Evolutionary conservation across 768 basidiomycete genomes (phyloP).

Genomic region (Wakefieldia striispora): DNA sequence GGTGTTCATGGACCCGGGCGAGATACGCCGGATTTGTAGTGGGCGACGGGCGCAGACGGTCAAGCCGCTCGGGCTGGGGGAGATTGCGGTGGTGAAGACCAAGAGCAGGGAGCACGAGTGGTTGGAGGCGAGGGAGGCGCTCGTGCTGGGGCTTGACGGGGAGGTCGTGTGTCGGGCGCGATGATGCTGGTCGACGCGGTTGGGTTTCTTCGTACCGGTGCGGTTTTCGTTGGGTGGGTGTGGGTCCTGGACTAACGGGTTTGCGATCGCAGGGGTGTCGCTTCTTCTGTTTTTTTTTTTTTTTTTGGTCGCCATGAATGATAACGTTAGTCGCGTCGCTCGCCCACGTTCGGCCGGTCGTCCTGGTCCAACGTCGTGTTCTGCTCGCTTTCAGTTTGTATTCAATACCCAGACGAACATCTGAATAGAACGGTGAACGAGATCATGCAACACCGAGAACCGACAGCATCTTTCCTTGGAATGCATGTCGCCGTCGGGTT

Average conservation of each 20-base stretch:
- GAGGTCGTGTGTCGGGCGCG: conserved; percentile 86
- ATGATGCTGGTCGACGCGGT: conserved; percentile 20
- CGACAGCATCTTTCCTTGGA: no score
- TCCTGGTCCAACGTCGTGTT: no score
- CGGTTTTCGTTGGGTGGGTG: background rate
- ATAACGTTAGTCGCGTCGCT: no score
- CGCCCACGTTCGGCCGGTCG: no score
- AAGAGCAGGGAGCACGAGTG: conserved; percentile 71
- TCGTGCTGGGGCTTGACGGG: conserved; percentile 72
- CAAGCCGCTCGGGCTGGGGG: conserved; percentile 86
- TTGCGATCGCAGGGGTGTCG: background rate
- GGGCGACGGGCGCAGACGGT: conserved; percentile 81
- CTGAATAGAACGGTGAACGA: no score
- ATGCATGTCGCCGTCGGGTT: no score
- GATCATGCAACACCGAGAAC: no score
- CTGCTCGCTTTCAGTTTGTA: no score
- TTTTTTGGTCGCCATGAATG: no score
- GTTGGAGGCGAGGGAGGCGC: conserved; percentile 91
- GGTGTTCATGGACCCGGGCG: conserved; percentile 69
- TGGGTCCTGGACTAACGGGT: conserved; percentile 3
- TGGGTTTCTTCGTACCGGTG: background rate
- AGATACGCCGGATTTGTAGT: conserved; percentile 75
- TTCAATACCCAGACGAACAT: no score
- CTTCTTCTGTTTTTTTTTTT: background rate
- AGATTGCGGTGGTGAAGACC: conserved; percentile 84